Percentiles rank a stretch among this genome's conserved stretches.
Conservation (phyloP, 495 filamentous ascomycete species). For the Aspergillus steynii region DNA sequence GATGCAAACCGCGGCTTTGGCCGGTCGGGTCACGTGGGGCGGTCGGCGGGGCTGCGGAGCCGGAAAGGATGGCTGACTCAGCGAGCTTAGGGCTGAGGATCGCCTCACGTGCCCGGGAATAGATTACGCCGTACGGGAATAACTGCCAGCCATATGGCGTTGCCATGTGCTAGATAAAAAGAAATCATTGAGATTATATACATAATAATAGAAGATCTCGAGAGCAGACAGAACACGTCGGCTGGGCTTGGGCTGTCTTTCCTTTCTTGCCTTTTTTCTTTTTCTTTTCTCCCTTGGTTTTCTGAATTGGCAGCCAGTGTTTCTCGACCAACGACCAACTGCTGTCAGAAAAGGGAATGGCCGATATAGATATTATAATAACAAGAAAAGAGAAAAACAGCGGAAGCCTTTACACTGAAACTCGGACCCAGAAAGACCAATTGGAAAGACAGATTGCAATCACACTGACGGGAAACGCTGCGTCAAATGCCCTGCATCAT, state of each 20-base stretch:
- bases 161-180: neutral
- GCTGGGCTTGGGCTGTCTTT: neutral
- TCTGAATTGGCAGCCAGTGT: neutral
- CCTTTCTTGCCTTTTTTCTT: neutral
- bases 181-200: slow-evolving; percentile 3
- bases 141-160: too few relatives aligned
- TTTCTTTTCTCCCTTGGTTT: neutral
- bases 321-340: neutral
- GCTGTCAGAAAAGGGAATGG: neutral
- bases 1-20: slow-evolving; percentile 13
- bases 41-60: neutral
- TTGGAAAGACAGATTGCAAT: neutral
- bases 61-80: neutral
- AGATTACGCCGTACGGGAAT: too few relatives aligned
- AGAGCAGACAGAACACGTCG: neutral
- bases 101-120: too few relatives aligned
- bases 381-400: slow-evolving; percentile 10
- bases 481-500: neutral
- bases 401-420: neutral
- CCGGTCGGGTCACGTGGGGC: neutral
- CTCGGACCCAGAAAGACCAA: neutral
- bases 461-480: neutral
- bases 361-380: neutral
- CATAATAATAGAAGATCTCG: neutral
- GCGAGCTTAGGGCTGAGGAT: neutral